These are phyloP conservation scores for Aureobasidium sp. DNA, from an alignment of 2,329 filamentous ascomycete species.

Conservation along the genomic window DNA sequence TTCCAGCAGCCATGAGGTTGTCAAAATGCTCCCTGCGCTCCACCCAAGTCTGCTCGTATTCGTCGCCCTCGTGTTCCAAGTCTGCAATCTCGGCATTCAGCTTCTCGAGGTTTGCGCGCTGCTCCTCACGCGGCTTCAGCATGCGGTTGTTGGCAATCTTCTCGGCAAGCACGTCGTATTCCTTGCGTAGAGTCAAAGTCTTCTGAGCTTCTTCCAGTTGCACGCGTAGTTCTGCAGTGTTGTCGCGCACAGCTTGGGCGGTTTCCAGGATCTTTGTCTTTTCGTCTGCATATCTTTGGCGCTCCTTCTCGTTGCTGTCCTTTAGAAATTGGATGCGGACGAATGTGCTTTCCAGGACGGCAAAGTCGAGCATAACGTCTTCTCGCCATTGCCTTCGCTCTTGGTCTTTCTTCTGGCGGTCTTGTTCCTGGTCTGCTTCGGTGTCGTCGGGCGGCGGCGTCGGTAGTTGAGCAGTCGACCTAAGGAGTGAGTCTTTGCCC, in stretches of 20 bases:
- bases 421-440: conserved; percentile 34
- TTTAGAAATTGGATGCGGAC: conserved; percentile 80
- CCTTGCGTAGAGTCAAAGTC: conserved; percentile 68
- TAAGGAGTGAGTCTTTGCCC: conserved; percentile 55
- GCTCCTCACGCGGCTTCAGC: conserved; percentile 75
- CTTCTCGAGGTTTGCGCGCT: conserved; percentile 66
- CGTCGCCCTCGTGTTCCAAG: conserved; percentile 71
- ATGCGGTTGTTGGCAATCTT: conserved; percentile 75
- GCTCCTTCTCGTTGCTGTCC: conserved; percentile 72
- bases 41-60: conserved; percentile 73
- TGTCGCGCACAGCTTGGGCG: conserved; percentile 67
- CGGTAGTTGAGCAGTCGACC: conserved; percentile 46
- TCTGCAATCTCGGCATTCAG: conserved; percentile 82
- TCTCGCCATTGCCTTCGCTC: conserved; percentile 64
- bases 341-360: conserved; percentile 77
- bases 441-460: conserved; percentile 59
- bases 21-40: conserved; percentile 82
- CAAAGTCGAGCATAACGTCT: conserved; percentile 80
- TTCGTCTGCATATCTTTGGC: conserved; percentile 71
- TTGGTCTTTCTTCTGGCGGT: conserved; percentile 43
- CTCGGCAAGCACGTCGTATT: conserved; percentile 80
- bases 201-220: conserved; percentile 69
- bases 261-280: conserved; percentile 70
- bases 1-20: conserved; percentile 83
- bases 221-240: conserved; percentile 61